These are phyloP conservation scores for Podosphaera fusca DNA, from an alignment of 2,329 filamentous ascomycete species.

Conservation along the genomic window DNA sequence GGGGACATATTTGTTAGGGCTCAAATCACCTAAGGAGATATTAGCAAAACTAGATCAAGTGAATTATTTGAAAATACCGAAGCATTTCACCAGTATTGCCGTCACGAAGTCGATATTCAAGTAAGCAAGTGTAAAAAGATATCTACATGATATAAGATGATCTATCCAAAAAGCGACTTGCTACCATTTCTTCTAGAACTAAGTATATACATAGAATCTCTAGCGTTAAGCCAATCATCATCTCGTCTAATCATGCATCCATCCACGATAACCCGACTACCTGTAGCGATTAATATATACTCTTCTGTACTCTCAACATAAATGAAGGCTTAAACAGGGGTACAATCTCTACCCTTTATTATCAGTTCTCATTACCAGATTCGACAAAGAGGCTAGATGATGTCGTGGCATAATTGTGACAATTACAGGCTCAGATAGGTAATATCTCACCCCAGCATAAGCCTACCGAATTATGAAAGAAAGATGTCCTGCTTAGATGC, in stretches of 20 bases:
- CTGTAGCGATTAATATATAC: no score
- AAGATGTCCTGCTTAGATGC: not conserved
- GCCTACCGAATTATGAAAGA: not conserved
- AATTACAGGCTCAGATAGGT: not conserved
- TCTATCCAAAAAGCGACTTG: no score
- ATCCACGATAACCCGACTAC: no score
- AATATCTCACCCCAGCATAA: not conserved
- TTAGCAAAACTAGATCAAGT: not conserved
- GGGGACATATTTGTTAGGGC: not conserved
- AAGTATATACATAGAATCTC: no score
- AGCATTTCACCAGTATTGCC: no score
- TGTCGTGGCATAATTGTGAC: not conserved
- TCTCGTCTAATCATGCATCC: no score
- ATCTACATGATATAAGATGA: no score
- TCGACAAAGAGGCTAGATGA: not conserved
- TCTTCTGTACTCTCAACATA: not conserved
- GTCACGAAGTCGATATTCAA: no score
- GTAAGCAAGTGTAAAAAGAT: no score
- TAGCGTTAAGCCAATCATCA: no score
- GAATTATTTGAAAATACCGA: no score
- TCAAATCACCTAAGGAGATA: not conserved
- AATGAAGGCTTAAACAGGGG: not conserved
- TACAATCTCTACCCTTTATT: not conserved
- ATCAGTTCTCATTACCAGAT: not conserved
- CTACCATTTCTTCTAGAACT: no score